Evolutionary conservation across 228 moss, liverwort and hornwort species (phyloP), one percentile per base, ranked within the genome.

Genomic region (Sphagnum fallax): DNA sequence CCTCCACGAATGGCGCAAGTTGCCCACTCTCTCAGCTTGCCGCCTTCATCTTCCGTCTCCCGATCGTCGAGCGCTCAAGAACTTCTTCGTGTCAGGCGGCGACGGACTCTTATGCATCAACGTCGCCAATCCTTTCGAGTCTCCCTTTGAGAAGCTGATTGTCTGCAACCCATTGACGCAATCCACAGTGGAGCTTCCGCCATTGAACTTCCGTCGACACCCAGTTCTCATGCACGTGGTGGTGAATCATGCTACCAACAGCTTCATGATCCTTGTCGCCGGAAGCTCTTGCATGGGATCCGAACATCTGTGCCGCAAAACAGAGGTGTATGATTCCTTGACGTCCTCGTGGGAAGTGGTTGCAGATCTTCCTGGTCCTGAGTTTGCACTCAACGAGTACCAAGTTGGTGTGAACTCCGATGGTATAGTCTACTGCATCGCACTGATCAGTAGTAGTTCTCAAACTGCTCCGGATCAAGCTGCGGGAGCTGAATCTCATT

Each of bases 311-410:
- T 84, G 81, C 0, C 32, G 71, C 4, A 84, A 76, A 58, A 84
- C 76, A 0, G 84, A 84, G 52, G 76, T 52, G 9, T 84, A 78
- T 16, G 76, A 79, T 59, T 84, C 84, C 0, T 66, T 13, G 6
- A 74, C 63, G 0, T 66, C 61, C 5, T 2, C 6, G 5, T 84
- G 84, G 84, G 70, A 68, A 1, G 74, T 68, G 2, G n/a, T 51
- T 6, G 81, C 73, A 0, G 76, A 81, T 47, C 18, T 84, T 66
- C 49, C 74, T 0, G 69, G 71, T 5, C 72, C 65, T 5, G 8
- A 61, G 0, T 84, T 78, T 9, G 76, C 71, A 0, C 13, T 84
- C 1, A 84, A 84, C 14, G 84, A 84, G 65, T 84, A 76, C 0
- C 84, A 84, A 62, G 81, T 73, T 5, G 84, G 84, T 0, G 78